Percentiles rank a stretch among this genome's conserved stretches.
These are phyloP conservation scores for Claviceps africana DNA, from an alignment of 2,329 filamentous ascomycete species.

Conservation along the genomic window DNA sequence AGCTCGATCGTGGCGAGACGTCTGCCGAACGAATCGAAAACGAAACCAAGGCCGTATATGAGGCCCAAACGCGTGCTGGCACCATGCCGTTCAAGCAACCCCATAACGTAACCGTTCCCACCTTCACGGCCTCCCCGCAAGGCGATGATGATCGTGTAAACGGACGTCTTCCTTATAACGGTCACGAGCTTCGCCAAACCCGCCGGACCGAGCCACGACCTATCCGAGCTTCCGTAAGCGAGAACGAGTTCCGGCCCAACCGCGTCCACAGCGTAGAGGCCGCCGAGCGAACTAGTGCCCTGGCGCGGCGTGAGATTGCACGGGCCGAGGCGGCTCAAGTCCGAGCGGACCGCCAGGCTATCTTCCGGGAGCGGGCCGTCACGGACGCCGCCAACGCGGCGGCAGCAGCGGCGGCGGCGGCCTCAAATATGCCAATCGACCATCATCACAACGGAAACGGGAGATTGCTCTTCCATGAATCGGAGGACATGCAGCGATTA, in stretches of 20 bases:
- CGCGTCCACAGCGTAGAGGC: constrained; percentile 16
- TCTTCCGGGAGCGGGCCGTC: constrained; percentile 24
- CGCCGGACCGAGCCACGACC: constrained; percentile 25
- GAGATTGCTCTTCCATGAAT: constrained; percentile 28
- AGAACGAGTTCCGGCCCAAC: constrained; percentile 9
- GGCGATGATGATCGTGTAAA: constrained; percentile 5
- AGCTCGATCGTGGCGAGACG: constrained; percentile 40
- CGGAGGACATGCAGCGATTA: constrained; percentile 34
- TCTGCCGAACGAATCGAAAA: constrained; percentile 34
- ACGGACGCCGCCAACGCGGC: constrained; percentile 13
- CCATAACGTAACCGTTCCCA: constrained; percentile 8
- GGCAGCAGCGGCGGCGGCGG: constrained; percentile 11
- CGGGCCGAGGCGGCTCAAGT: constrained; percentile 36
- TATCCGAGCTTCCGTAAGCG: constrained; percentile 14
- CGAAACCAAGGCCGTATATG: constrained; percentile 35
- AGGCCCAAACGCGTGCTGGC: constrained; percentile 33
- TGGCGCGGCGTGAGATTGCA: constrained; percentile 38
- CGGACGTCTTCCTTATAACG: constrained; percentile 12
- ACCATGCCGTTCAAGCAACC: constrained; percentile 14
- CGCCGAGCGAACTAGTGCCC: constrained; percentile 32
- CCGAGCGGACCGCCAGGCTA: constrained; percentile 34
- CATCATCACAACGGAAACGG: constrained; percentile 13
- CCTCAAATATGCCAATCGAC: constrained; percentile 9
- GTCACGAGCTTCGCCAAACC: constrained; percentile 28
- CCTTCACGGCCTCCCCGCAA: constrained; percentile 13